Evolutionary conservation across 192 early-diverging fungal species (phyloP).

Genomic region (Dissophora globulifera): DNA sequence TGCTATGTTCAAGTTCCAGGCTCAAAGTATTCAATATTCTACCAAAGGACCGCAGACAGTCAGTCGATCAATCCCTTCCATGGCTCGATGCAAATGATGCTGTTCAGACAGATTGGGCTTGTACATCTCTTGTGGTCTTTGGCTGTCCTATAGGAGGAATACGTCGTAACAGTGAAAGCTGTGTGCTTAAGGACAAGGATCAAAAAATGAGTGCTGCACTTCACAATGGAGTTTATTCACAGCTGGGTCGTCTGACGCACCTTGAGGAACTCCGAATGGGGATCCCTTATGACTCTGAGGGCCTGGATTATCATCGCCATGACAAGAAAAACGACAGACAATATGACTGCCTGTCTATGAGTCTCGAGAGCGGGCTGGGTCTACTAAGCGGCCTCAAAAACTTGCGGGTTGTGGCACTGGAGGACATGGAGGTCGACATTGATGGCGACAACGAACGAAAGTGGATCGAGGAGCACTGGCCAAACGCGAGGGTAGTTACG

Average conservation of each 20-base stretch:
- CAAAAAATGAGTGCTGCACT: conserved; percentile 1
- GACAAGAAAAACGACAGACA: conserved; percentile 1
- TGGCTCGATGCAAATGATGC: conserved; percentile 6
- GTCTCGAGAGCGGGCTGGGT: conserved; percentile 13
- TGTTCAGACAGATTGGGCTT: conserved; percentile 2
- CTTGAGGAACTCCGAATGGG: conserved; percentile 13
- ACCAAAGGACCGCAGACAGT: background rate
- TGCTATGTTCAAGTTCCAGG: conserved; percentile 7
- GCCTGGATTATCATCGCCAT: background rate
- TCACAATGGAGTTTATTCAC: conserved; percentile 2
- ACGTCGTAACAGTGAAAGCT: no score
- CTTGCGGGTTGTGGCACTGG: conserved; percentile 11
- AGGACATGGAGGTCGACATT: conserved; percentile 14
- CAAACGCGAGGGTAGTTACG: background rate
- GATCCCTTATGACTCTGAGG: conserved; percentile 1
- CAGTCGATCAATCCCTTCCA: background rate
- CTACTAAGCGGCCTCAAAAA: conserved; percentile 6
- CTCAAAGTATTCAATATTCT: conserved; percentile 13
- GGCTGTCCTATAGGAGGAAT: conserved; percentile 9
- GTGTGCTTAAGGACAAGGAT: background rate
- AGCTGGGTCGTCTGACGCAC: conserved; percentile 10
- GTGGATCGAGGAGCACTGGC: conserved; percentile 6
- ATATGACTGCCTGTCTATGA: conserved; percentile 15
- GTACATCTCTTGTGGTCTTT: conserved; percentile 6
- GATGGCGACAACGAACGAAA: background rate